Percentiles rank a stretch among this genome's conserved stretches.
phyloP scores from a whole-genome alignment of 2,329 filamentous ascomycete genomes.

The Beauveria sp. region DNA sequence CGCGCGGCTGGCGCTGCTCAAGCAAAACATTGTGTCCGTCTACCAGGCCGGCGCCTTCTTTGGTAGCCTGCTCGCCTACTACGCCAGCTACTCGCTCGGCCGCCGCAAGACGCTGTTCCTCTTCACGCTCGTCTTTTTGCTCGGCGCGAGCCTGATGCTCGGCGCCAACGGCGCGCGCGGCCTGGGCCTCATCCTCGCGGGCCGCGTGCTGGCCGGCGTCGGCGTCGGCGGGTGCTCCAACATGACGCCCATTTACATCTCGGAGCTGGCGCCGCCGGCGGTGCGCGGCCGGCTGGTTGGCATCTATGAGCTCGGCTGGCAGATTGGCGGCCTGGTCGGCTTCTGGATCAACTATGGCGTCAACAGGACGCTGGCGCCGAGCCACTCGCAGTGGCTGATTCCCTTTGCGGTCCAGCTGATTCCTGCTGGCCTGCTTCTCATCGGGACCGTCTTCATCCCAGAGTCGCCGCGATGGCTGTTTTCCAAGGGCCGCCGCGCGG shows the following conservation, averaged over 20 bases:
- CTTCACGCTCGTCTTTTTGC: slow-evolving; percentile 55
- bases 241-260: slow-evolving; percentile 56
- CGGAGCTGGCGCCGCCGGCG: slow-evolving; percentile 52
- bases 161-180: slow-evolving; percentile 54
- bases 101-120: slow-evolving; percentile 56
- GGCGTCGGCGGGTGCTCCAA: slow-evolving; percentile 57
- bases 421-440: slow-evolving; percentile 53
- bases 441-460: slow-evolving; percentile 51
- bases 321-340: slow-evolving; percentile 55
- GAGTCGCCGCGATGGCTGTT: slow-evolving; percentile 67
- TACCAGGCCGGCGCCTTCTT: slow-evolving; percentile 84
- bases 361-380: slow-evolving; percentile 38
- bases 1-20: slow-evolving; percentile 48
- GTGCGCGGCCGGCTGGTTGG: slow-evolving; percentile 58
- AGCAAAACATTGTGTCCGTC: slow-evolving; percentile 70
- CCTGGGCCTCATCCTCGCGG: slow-evolving; percentile 55
- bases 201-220: slow-evolving; percentile 55
- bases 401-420: slow-evolving; percentile 62
- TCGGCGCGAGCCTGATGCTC: slow-evolving; percentile 67
- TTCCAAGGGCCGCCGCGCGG: slow-evolving; percentile 49
- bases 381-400: slow-evolving; percentile 52
- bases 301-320: slow-evolving; percentile 59
- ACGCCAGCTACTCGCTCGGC: slow-evolving; percentile 58
- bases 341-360: slow-evolving; percentile 63
- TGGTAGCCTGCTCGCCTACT: slow-evolving; percentile 63